These are phyloP conservation scores for Tagetes patula DNA, from an alignment of 129 eudicot genomes.

Conservation along the genomic window DNA sequence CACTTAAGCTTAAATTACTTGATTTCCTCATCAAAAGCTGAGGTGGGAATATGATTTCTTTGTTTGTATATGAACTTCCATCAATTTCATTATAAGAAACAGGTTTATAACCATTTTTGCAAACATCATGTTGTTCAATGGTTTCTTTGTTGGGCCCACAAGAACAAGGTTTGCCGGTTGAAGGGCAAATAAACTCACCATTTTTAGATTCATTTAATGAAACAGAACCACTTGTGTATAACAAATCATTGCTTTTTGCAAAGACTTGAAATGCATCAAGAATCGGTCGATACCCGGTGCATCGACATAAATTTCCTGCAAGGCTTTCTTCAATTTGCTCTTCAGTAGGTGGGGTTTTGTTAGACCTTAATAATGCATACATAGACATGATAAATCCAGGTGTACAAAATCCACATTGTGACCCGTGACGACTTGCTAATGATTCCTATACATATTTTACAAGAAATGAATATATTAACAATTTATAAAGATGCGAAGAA, in stretches of 20 bases:
- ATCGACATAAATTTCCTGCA: slow-evolving; percentile 94
- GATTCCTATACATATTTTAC: slow-evolving; percentile 53
- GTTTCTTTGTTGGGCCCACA: slow-evolving; percentile 55
- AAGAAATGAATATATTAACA: background rate
- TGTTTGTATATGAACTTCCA: slow-evolving; percentile 73
- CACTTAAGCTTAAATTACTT: slow-evolving; percentile 55
- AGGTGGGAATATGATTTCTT: slow-evolving; percentile 95
- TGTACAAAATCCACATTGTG: slow-evolving; percentile 99
- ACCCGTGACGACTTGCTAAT: slow-evolving; percentile 81
- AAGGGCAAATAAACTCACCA: slow-evolving; percentile 80
- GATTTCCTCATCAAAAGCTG: slow-evolving; percentile 64
- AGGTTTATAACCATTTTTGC: slow-evolving; percentile 35
- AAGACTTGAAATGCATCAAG: slow-evolving; percentile 94
- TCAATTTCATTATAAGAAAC: slow-evolving; percentile 67
- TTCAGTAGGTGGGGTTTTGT: slow-evolving; percentile 67
- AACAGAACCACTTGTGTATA: slow-evolving; percentile 54
- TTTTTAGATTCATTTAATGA: slow-evolving; percentile 19
- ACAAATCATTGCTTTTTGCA: slow-evolving; percentile 70
- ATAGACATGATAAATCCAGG: slow-evolving; percentile 99
- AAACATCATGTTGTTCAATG: slow-evolving; percentile 15
- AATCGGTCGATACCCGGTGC: slow-evolving; percentile 96
- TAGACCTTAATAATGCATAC: slow-evolving; percentile 87
- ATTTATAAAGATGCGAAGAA: slow-evolving; percentile 11
- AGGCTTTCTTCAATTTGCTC: slow-evolving; percentile 95
- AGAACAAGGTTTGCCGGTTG: slow-evolving; percentile 95